Percentiles rank a stretch among this genome's conserved stretches.
These are phyloP conservation scores for Hyphodiscus sp. DNA, from an alignment of 2,329 filamentous ascomycete species.

Conservation along the genomic window DNA sequence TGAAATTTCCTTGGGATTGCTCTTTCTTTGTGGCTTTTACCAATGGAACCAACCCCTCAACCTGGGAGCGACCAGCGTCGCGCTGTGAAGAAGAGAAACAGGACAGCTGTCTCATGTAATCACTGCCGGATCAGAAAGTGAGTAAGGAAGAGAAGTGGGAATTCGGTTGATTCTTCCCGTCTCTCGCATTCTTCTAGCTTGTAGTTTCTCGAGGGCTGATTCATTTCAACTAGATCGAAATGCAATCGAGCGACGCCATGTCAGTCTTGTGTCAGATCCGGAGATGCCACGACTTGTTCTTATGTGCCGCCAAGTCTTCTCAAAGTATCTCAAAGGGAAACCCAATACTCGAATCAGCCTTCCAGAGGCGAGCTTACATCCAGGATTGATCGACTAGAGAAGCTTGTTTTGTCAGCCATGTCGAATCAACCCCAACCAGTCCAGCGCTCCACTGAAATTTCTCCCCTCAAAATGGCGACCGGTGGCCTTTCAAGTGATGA, in stretches of 20 bases:
- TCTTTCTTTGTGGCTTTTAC: not conserved
- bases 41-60: not conserved
- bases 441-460: not conserved
- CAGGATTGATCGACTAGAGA: constrained; percentile 10
- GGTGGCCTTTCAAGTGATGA: not conserved
- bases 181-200: not conserved
- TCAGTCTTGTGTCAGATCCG: constrained; percentile 10
- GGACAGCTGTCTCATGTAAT: not conserved
- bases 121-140: not conserved
- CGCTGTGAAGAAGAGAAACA: not conserved
- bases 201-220: not conserved
- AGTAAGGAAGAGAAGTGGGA: not conserved
- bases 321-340: not conserved
- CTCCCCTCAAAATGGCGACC: not conserved
- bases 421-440: not conserved
- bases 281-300: constrained; percentile 10
- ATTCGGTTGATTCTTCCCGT: not conserved
- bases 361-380: constrained; percentile 4
- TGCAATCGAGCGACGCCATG: constrained; percentile 5
- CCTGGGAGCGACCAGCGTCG: not conserved
- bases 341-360: not conserved
- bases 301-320: constrained; percentile 3
- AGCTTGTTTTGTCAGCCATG: constrained; percentile 8
- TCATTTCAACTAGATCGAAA: not conserved
- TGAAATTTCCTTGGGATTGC: not conserved